Percentiles rank a stretch among this genome's conserved stretches.
These are phyloP conservation scores for Aethionema arabicum DNA, from an alignment of 345 rosid genomes.

Conservation along the genomic window DNA sequence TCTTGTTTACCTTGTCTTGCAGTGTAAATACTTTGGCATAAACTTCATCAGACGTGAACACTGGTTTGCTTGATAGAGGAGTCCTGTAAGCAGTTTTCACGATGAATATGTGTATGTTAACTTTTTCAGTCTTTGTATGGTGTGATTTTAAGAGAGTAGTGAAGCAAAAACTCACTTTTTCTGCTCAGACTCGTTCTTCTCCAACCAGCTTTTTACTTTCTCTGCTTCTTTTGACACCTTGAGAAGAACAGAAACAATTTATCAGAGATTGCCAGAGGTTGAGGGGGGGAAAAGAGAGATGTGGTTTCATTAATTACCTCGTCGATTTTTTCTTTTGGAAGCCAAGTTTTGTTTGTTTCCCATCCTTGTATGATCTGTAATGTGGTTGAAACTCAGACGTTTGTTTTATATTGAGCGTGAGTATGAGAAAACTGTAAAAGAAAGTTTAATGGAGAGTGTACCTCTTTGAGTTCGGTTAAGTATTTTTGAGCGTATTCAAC, in stretches of 20 bases:
- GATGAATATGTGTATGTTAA: neutral
- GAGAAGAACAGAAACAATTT: neutral
- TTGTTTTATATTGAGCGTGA: neutral
- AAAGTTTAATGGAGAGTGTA: conserved; percentile 29
- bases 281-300: neutral
- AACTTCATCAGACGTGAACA: conserved; percentile 78
- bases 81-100: conserved; percentile 43
- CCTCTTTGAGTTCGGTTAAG: conserved; percentile 71
- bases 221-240: conserved; percentile 67
- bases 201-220: conserved; percentile 76
- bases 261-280: neutral
- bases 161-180: conserved; percentile 51
- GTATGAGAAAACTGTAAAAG: conserved; percentile 18
- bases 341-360: conserved; percentile 85
- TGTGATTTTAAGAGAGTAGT: neutral
- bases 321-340: conserved; percentile 68
- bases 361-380: conserved; percentile 63
- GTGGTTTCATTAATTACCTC: conserved; percentile 49
- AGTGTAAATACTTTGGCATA: conserved; percentile 53
- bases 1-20: conserved; percentile 72
- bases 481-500: conserved; percentile 56
- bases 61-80: conserved; percentile 57
- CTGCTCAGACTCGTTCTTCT: conserved; percentile 80
- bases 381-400: conserved; percentile 5
- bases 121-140: conserved; percentile 2